Conservation (phyloP, 2,329 filamentous ascomycete genomes). For the Ascochyta viciae-villosae region DNA sequence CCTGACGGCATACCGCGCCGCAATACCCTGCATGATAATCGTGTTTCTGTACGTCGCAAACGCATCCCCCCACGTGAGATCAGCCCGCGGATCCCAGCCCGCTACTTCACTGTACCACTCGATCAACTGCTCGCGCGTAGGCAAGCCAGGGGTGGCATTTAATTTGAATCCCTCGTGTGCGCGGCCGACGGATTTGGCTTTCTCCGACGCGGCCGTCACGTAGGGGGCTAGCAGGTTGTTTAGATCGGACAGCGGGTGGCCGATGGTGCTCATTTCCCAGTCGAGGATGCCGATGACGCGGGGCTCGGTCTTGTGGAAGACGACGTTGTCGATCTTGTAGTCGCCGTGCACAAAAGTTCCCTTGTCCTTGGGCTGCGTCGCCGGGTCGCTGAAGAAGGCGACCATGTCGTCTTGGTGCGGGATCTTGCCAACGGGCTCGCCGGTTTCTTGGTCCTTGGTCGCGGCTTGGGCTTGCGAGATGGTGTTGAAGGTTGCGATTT, state of each 20-base stretch:
- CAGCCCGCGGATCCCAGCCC: constrained; percentile 72
- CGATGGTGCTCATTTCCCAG: constrained; percentile 94
- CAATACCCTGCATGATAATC: constrained; percentile 86
- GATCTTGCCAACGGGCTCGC: constrained; percentile 77
- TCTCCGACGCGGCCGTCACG: constrained; percentile 49
- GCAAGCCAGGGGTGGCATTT: constrained; percentile 70
- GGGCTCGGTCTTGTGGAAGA: constrained; percentile 86
- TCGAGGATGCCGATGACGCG: constrained; percentile 92
- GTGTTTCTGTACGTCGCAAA: constrained; percentile 67
- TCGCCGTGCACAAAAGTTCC: constrained; percentile 89
- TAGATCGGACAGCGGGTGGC: constrained; percentile 92
- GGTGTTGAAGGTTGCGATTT: constrained; percentile 81
- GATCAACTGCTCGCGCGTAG: constrained; percentile 64
- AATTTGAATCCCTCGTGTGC: constrained; percentile 64
- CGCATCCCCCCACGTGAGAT: constrained; percentile 69
- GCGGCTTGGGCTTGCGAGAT: constrained; percentile 81
- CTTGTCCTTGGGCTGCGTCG: constrained; percentile 76
- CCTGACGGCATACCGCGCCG: constrained; percentile 80
- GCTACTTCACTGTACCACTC: constrained; percentile 72
- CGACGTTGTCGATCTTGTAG: constrained; percentile 77
- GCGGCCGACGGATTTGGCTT: constrained; percentile 49
- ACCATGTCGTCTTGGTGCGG: constrained; percentile 84
- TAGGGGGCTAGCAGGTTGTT: constrained; percentile 72
- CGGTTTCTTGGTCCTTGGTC: constrained; percentile 77
- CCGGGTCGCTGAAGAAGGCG: constrained; percentile 74